phyloP scores from a whole-genome alignment of 2,329 filamentous ascomycete species.

The Pleomassaria siparia region DNA sequence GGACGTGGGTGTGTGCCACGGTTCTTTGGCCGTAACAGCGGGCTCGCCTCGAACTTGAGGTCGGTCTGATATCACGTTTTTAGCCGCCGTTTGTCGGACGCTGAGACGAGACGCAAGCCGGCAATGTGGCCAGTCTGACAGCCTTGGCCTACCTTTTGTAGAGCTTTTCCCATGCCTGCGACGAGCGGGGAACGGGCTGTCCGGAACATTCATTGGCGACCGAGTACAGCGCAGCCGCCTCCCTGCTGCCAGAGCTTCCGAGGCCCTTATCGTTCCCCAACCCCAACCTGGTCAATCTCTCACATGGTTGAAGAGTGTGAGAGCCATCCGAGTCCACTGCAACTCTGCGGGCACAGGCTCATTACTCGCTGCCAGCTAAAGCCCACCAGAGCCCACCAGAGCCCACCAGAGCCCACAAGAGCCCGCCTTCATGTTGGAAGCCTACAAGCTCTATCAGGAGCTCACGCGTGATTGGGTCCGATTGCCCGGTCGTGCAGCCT shows the following conservation, averaged over 20 bases:
- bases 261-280: constrained; percentile 32
- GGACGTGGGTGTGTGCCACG: not conserved
- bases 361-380: constrained; percentile 8
- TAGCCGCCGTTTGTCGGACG: constrained; percentile 23
- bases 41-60: not conserved
- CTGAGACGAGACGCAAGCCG: constrained; percentile 11
- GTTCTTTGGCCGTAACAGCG: constrained; percentile 1
- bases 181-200: constrained; percentile 13
- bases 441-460: constrained; percentile 20
- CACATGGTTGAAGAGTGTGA: constrained; percentile 31
- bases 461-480: constrained; percentile 28
- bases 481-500: constrained; percentile 15
- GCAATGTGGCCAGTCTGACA: constrained; percentile 13
- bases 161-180: no score
- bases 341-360: constrained; percentile 27
- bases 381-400: no score
- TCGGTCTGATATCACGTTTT: constrained; percentile 23
- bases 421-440: constrained; percentile 22
- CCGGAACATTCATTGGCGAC: constrained; percentile 13
- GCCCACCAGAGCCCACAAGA: no score
- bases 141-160: constrained; percentile 9
- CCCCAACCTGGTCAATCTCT: constrained; percentile 28
- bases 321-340: constrained; percentile 25
- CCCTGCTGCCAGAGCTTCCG: not conserved
- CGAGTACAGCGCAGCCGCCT: constrained; percentile 3